Evolutionary conservation across 2,329 filamentous ascomycete genomes (phyloP).

Genomic region (Fusarium sp.): DNA sequence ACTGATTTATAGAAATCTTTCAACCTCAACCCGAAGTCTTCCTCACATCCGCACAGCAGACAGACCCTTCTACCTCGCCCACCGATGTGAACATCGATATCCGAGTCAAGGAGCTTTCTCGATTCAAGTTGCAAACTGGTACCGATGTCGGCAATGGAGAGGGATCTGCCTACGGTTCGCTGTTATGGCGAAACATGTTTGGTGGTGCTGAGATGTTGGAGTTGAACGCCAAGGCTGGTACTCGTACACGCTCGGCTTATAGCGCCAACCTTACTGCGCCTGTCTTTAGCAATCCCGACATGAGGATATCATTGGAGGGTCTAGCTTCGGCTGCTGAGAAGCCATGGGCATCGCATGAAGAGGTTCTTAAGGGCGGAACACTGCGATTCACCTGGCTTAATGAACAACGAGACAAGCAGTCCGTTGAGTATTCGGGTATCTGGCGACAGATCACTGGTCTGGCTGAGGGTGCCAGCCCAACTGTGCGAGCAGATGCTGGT

Average conservation of each 20-base stretch:
- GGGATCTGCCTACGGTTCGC: slow-evolving; percentile 90
- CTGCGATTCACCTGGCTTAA: slow-evolving; percentile 82
- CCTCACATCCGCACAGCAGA: slow-evolving; percentile 79
- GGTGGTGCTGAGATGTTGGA: slow-evolving; percentile 92
- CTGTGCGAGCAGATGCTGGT: slow-evolving; percentile 85
- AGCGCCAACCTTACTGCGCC: slow-evolving; percentile 87
- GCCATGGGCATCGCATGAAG: slow-evolving; percentile 93
- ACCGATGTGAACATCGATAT: slow-evolving; percentile 88
- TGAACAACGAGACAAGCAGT: slow-evolving; percentile 74
- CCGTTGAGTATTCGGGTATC: slow-evolving; percentile 81
- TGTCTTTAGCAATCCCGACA: slow-evolving; percentile 84
- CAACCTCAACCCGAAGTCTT: slow-evolving; percentile 84
- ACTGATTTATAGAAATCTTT: slow-evolving; percentile 77
- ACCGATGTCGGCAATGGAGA: slow-evolving; percentile 95
- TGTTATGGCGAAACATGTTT: slow-evolving; percentile 90
- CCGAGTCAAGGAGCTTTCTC: slow-evolving; percentile 83
- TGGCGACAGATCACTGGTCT: slow-evolving; percentile 93
- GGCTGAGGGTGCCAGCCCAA: slow-evolving; percentile 79
- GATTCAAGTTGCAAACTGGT: slow-evolving; percentile 90
- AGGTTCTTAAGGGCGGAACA: slow-evolving; percentile 82
- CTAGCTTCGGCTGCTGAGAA: slow-evolving; percentile 88
- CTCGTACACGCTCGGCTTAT: slow-evolving; percentile 91
- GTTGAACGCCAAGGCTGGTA: slow-evolving; percentile 88
- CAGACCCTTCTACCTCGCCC: slow-evolving; percentile 75
- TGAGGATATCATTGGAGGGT: slow-evolving; percentile 82